Evolutionary conservation across 306 rosid genomes (phyloP), one percentile per base, ranked within the genome.

Genomic region (Luffa acutangula): DNA sequence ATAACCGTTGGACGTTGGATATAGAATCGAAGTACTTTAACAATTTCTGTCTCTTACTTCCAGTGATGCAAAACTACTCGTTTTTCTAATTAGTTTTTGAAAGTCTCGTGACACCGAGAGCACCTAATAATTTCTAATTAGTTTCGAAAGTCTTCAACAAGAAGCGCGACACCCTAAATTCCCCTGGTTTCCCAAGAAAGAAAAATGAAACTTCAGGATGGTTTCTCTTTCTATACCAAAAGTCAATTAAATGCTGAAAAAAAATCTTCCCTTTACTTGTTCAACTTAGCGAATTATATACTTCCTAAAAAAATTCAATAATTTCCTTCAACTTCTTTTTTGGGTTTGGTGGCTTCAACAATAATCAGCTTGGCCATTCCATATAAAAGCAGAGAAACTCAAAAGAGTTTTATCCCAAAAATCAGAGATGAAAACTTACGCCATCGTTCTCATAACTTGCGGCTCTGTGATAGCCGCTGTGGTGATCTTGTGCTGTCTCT

Each of bases 391-490:
- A n/a, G 1, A 10, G n/a, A 70, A 69, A 39, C 52, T 39, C 39
- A 14, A 9, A 9, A 25, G 69, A 9, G 6, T 31, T 10, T 33
- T 62, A 4, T 62, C 41, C 41, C 15, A 62, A 62, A 62, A 25
- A 34, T 62, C 33, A 15, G 20, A 77, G 21, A 80, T 80, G 84
- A 36, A 74, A 46, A 49, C 66, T 7, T 41, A 78, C 37, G 87
- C 43, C 5, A 64, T 78, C 1, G 52, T 46, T 36, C 78, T 78
- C 15, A 63, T 84, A 53, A 45, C 37, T 20, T 10, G 4, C 1
- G 87, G 78, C 10, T 81, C 71, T n/a, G 79, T 43, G 57, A 1
- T 78, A 20, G 78, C 46, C 6, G 59, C 31, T 1, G 31, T 56
- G 14, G 4, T 80, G 33, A 25, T 77, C 20, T 12, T 81, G 51